phyloP scores from a whole-genome alignment of 441 rosid genomes.

The Croton laevigatus region DNA sequence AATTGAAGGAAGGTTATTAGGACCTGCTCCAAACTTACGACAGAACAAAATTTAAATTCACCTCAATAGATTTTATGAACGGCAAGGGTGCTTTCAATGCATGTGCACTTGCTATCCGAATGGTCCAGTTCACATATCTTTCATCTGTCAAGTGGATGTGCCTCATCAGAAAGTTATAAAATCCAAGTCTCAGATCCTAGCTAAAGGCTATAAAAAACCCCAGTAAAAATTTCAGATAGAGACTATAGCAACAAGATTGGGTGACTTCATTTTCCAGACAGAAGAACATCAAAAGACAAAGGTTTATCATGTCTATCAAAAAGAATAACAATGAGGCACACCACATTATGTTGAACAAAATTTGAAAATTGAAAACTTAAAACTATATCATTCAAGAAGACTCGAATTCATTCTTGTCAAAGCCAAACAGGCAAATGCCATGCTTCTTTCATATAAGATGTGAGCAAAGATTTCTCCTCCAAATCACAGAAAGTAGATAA shows the following conservation, averaged over 20 bases:
- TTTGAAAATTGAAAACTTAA: neutral
- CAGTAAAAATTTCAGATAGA: neutral
- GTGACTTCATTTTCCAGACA: neutral
- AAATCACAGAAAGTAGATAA: neutral
- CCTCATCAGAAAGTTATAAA: slow-evolving; percentile 26
- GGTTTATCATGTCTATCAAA: neutral
- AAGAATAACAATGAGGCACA: neutral
- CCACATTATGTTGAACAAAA: neutral
- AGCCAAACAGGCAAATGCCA: neutral
- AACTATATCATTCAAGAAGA: neutral
- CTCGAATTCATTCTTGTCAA: neutral
- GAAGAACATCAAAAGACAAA: neutral
- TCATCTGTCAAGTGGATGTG: slow-evolving; percentile 49
- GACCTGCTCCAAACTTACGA: neutral
- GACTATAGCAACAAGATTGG: neutral
- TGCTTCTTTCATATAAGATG: neutral
- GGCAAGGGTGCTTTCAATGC: slow-evolving; percentile 69
- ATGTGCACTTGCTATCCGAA: slow-evolving; percentile 74
- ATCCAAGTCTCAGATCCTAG: neutral
- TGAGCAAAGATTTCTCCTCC: slow-evolving; percentile 3
- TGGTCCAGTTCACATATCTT: slow-evolving; percentile 74
- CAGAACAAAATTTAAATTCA: slow-evolving; percentile 23
- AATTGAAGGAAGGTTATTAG: neutral
- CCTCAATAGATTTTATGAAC: slow-evolving; percentile 80
- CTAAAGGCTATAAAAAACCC: slow-evolving; percentile 2